A percentile compares a stretch with the other conserved stretches of the same genome.
Conservation (phyloP, 345 rosid species). For the Physaria fendleri region DNA sequence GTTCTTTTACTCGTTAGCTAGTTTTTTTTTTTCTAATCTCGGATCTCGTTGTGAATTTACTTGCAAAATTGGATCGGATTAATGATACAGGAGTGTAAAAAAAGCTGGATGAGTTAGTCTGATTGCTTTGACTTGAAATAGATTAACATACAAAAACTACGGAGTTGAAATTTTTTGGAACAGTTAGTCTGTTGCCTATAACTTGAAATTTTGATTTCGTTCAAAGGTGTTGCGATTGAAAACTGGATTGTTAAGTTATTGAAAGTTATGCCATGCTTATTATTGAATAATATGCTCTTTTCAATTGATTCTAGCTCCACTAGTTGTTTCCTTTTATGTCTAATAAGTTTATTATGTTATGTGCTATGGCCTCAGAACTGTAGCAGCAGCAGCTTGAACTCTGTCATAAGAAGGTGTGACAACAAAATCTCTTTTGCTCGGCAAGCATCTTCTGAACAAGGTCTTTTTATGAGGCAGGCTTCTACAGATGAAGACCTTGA, state of each 20-base stretch:
- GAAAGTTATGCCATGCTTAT: neutral
- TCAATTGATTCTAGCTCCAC: neutral
- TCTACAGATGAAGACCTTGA: slow-evolving; percentile 29
- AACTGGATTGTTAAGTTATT: neutral
- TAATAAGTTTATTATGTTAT: neutral
- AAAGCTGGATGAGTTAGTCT: too few species aligned
- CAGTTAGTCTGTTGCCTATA: neutral
- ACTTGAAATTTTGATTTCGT: neutral
- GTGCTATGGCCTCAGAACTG: slow-evolving; percentile 50
- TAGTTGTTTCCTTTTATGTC: neutral
- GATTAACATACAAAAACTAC: neutral
- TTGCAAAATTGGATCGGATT: neutral
- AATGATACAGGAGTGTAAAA: neutral
- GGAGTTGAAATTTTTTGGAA: neutral
- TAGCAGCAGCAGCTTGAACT: slow-evolving; percentile 58
- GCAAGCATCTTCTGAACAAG: slow-evolving; percentile 57
- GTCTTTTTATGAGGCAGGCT: slow-evolving; percentile 65
- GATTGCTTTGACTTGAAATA: too few species aligned
- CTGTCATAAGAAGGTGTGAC: slow-evolving; percentile 46
- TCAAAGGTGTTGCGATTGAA: neutral
- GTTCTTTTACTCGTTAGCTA: neutral
- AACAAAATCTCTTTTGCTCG: slow-evolving; percentile 54
- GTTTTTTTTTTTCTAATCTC: neutral
- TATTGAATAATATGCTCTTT: neutral
- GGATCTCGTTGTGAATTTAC: neutral